Evolutionary conservation across 805 yeast genomes (phyloP).

Genomic region (Clavispora carvajalis): DNA sequence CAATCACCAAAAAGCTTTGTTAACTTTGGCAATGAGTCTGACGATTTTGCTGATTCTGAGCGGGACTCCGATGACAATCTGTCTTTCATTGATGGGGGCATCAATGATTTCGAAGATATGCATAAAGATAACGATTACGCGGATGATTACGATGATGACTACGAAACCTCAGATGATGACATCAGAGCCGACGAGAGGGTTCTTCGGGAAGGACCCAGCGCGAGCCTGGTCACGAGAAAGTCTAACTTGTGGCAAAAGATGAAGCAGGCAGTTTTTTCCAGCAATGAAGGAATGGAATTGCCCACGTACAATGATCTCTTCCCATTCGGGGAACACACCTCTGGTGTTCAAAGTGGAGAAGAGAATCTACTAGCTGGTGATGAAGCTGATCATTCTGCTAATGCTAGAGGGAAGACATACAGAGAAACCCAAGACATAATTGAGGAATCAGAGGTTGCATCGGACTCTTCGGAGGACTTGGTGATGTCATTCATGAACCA

Average conservation of each 20-base stretch:
- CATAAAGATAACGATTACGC: conserved; percentile 32
- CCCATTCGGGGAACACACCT: conserved; percentile 41
- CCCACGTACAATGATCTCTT: conserved; percentile 75
- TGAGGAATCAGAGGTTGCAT: conserved; percentile 29
- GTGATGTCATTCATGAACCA: conserved; percentile 38
- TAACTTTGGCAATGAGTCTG: conserved; percentile 10
- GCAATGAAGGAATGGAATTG: conserved; percentile 33
- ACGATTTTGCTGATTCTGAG: conserved; percentile 31
- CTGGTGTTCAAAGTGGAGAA: neutral
- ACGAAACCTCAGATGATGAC: conserved; percentile 12
- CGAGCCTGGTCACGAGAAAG: neutral
- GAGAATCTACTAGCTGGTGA: neutral
- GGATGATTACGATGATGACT: conserved; percentile 16
- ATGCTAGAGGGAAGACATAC: neutral
- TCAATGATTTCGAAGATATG: conserved; percentile 18
- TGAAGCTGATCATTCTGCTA: conserved; percentile 2
- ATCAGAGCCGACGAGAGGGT: conserved; percentile 9
- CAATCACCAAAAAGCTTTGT: neutral
- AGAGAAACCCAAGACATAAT: conserved; percentile 4
- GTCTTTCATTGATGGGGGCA: conserved; percentile 25
- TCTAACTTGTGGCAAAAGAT: conserved; percentile 39
- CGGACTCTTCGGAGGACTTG: conserved; percentile 42
- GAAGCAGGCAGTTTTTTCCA: conserved; percentile 35
- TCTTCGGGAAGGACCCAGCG: conserved; percentile 5
- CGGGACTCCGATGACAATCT: conserved; percentile 29